These are phyloP conservation scores for Hypomyces rosellus DNA, from an alignment of 2,329 filamentous ascomycete species.

Conservation along the genomic window DNA sequence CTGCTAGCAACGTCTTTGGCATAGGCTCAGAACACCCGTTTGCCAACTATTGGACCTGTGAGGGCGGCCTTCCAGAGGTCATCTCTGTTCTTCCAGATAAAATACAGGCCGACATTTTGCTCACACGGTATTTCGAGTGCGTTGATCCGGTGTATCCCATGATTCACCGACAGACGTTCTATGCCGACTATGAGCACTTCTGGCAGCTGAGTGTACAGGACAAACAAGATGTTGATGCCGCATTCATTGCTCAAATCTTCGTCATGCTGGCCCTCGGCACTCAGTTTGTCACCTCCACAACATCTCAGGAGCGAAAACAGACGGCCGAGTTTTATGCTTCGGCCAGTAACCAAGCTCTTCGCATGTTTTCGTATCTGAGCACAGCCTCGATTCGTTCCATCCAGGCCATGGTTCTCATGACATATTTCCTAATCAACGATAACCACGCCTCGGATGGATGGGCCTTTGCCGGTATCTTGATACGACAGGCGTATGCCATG, in stretches of 20 bases:
- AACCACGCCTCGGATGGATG: slow-evolving; percentile 79
- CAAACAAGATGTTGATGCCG: slow-evolving; percentile 56
- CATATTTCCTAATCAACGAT: slow-evolving; percentile 80
- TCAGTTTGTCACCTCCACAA: slow-evolving; percentile 61
- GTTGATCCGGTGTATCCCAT: slow-evolving; percentile 79
- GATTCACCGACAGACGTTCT: slow-evolving; percentile 68
- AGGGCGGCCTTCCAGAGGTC: slow-evolving; percentile 68
- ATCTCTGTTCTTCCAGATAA: slow-evolving; percentile 70
- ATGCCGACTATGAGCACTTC: slow-evolving; percentile 71
- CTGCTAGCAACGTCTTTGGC: slow-evolving; percentile 73
- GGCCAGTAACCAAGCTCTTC: slow-evolving; percentile 69
- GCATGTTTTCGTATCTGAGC: slow-evolving; percentile 71
- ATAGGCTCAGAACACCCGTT: slow-evolving; percentile 73
- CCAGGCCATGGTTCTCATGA: slow-evolving; percentile 73
- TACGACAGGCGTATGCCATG: slow-evolving; percentile 76
- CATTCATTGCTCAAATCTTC: slow-evolving; percentile 66
- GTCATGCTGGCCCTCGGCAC: slow-evolving; percentile 73
- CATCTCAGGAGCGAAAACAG: slow-evolving; percentile 59
- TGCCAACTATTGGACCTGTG: slow-evolving; percentile 79
- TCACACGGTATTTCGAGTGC: slow-evolving; percentile 58
- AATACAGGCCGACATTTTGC: slow-evolving; percentile 65
- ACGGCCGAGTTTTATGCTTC: slow-evolving; percentile 79
- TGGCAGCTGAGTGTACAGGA: slow-evolving; percentile 57
- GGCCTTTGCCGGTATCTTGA: slow-evolving; percentile 72
- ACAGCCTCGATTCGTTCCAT: slow-evolving; percentile 66